A percentile compares a stretch with the other conserved stretches of the same genome.
Evolutionary conservation across 495 filamentous ascomycete species (phyloP).

Genomic region (Saxispiralis lemnorum): DNA sequence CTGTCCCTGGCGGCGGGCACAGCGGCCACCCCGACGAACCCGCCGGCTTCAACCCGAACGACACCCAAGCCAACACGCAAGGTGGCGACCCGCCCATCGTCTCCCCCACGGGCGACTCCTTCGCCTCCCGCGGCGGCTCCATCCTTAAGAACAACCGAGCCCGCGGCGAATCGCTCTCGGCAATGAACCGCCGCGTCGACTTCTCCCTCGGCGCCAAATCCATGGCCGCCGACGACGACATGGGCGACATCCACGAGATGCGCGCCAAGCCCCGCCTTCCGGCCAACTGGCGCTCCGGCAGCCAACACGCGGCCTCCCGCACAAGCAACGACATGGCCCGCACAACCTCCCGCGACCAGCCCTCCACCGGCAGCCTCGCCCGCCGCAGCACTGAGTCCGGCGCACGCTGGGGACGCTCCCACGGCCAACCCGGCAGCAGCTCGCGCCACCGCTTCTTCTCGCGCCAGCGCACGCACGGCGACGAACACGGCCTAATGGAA

Average conservation of each 20-base stretch:
- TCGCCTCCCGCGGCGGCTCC: slow-evolving; percentile 25
- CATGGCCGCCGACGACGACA: slow-evolving; percentile 40
- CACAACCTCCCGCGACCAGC: slow-evolving; percentile 15
- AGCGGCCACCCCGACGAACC: slow-evolving; percentile 23
- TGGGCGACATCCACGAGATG: slow-evolving; percentile 53
- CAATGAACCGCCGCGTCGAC: slow-evolving; percentile 48
- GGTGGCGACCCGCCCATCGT: slow-evolving; percentile 18
- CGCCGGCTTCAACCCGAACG: slow-evolving; percentile 13
- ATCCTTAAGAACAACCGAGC: slow-evolving; percentile 35
- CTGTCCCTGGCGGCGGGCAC: slow-evolving; percentile 25
- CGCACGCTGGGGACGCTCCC: slow-evolving; percentile 6
- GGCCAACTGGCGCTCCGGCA: no score
- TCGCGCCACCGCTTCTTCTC: slow-evolving; percentile 26
- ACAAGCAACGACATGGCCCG: slow-evolving; percentile 10
- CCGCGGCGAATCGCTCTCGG: slow-evolving; percentile 36
- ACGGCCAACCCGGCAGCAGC: slow-evolving; percentile 9
- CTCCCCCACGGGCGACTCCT: slow-evolving; percentile 1
- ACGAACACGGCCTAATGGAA: slow-evolving; percentile 21
- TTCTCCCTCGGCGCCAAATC: slow-evolving; percentile 56
- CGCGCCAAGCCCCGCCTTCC: slow-evolving; percentile 5
- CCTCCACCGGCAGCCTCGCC: slow-evolving; percentile 9
- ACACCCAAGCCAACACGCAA: slow-evolving; percentile 13
- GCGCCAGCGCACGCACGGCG: slow-evolving; percentile 9
- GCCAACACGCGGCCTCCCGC: neutral
- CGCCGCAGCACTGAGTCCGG: slow-evolving; percentile 17